Percentiles rank a stretch among this genome's conserved stretches.
These are phyloP conservation scores for Hypholoma fasciculare DNA, from an alignment of 768 basidiomycete species.

Conservation along the genomic window DNA sequence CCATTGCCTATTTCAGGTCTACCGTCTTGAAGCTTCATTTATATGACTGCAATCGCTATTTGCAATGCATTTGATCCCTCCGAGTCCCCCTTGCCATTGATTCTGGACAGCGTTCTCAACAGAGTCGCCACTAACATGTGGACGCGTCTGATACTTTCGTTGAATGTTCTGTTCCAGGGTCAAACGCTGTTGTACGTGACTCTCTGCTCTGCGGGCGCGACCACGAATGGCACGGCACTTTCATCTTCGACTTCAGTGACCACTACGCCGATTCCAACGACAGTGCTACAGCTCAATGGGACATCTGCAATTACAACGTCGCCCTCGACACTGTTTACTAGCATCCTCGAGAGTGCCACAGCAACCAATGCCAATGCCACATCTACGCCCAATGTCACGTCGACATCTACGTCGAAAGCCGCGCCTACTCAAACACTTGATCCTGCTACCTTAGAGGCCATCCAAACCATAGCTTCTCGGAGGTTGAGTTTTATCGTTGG, in stretches of 20 bases:
- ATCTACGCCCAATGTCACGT: slow-evolving; percentile 2
- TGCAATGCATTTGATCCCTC: neutral
- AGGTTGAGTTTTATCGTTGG: slow-evolving; percentile 45
- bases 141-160: slow-evolving; percentile 13
- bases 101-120: neutral
- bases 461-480: slow-evolving; percentile 25
- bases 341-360: no score
- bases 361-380: neutral
- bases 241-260: neutral
- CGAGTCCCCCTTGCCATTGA: neutral
- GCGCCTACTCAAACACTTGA: slow-evolving; percentile 19
- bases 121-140: slow-evolving; percentile 4
- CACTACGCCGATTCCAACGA: neutral
- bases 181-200: slow-evolving; percentile 14
- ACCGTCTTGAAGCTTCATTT: neutral
- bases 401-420: slow-evolving; percentile 5
- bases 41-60: neutral
- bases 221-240: neutral
- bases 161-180: slow-evolving; percentile 13
- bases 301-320: neutral
- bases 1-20: neutral
- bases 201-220: slow-evolving; percentile 3
- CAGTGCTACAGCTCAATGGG: neutral
- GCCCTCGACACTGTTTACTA: neutral
- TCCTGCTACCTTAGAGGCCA: slow-evolving; percentile 18